Percentiles rank a stretch among this genome's conserved stretches.
These are phyloP conservation scores for Populus davidiana DNA, from an alignment of 345 rosid genomes.

Conservation along the genomic window DNA sequence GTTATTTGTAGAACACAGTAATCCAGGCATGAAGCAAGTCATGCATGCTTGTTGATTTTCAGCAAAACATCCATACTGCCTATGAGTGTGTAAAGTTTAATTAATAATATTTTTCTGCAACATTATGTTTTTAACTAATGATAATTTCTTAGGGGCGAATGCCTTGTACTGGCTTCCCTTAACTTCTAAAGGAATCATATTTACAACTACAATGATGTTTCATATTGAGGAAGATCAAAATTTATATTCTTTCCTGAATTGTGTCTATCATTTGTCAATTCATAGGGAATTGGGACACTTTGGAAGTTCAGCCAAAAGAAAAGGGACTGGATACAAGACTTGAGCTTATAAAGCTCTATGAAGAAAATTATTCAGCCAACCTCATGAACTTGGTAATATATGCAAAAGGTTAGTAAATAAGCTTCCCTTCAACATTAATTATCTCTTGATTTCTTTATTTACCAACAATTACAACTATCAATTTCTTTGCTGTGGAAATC, in stretches of 20 bases:
- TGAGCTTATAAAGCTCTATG: slow-evolving; percentile 79
- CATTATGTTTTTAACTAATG: neutral
- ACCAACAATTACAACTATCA: neutral
- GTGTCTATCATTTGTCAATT: slow-evolving; percentile 4
- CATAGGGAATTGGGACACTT: slow-evolving; percentile 81
- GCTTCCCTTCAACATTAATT: neutral
- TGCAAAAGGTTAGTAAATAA: slow-evolving; percentile 57
- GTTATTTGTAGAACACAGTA: too few relatives aligned
- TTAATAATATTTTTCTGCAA: too few relatives aligned
- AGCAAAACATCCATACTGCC: neutral
- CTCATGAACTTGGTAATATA: slow-evolving; percentile 85
- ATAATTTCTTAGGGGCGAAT: too few relatives aligned
- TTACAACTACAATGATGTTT: too few relatives aligned
- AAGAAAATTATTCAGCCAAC: slow-evolving; percentile 84
- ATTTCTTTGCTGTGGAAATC: slow-evolving; percentile 6
- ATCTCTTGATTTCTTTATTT: neutral
- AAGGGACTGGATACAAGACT: slow-evolving; percentile 72
- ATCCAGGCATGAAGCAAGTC: too few relatives aligned
- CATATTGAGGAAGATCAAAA: too few relatives aligned
- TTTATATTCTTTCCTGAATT: neutral
- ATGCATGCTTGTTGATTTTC: too few relatives aligned
- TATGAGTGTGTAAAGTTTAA: neutral
- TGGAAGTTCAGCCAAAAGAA: slow-evolving; percentile 74
- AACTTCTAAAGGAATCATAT: too few relatives aligned
- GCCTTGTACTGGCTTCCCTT: too few relatives aligned